Evolutionary conservation across 345 rosid genomes (phyloP).

Genomic region (Garcia nutans): DNA sequence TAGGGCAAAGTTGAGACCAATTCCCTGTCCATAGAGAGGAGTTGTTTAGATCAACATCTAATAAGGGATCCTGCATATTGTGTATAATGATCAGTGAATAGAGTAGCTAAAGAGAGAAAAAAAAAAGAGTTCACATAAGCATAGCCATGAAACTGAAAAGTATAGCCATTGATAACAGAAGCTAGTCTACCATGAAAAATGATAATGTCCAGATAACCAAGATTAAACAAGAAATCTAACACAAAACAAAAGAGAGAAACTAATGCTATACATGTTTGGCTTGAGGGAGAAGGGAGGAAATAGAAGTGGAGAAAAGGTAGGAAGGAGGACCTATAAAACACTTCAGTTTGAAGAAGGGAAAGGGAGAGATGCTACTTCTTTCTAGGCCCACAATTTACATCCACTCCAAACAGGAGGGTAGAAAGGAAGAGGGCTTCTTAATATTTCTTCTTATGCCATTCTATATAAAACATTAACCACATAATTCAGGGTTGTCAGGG

Average conservation of each 20-base stretch:
- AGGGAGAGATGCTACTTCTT: neutral
- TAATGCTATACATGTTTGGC: neutral
- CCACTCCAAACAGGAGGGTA: neutral
- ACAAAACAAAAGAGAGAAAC: neutral
- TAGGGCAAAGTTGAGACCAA: conserved; percentile 99
- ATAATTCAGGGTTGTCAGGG: neutral
- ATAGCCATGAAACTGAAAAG: conserved; percentile 2
- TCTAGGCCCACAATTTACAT: neutral
- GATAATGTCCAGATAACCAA: neutral
- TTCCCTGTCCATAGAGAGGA: conserved; percentile 74
- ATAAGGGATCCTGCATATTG: conserved; percentile 67
- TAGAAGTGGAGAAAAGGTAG: neutral
- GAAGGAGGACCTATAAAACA: neutral
- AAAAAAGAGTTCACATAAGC: neutral
- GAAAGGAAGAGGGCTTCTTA: neutral
- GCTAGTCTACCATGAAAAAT: neutral
- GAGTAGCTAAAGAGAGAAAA: neutral
- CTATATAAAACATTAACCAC: neutral
- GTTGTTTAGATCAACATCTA: conserved; percentile 61
- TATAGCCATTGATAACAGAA: neutral
- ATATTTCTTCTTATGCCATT: neutral
- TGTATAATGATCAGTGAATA: neutral
- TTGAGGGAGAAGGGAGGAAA: neutral
- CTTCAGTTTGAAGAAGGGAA: neutral
- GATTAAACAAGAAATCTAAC: neutral